phyloP scores from a whole-genome alignment of 306 rosid genomes.

The Vigna nakashimae region DNA sequence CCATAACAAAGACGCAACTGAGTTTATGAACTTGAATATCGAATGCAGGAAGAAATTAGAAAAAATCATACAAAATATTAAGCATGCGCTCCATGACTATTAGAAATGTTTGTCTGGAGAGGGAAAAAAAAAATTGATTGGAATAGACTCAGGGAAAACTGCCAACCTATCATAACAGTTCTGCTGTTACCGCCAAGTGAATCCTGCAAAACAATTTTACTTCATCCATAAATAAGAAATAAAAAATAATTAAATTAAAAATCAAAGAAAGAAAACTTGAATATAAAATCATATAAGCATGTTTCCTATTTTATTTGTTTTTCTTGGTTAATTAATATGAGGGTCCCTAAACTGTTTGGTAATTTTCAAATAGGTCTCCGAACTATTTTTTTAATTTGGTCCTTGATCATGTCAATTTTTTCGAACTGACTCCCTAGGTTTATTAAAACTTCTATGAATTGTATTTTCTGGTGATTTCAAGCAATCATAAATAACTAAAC shows the following conservation, averaged over 20 bases:
- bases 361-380: background rate
- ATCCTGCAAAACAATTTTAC: slow-evolving; percentile 71
- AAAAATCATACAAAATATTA: background rate
- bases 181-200: slow-evolving; percentile 99
- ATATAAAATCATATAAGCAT: slow-evolving; percentile 4
- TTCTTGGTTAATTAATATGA: background rate
- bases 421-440: too few species aligned
- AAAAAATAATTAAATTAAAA: background rate
- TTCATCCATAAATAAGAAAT: slow-evolving; percentile 28
- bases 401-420: too few species aligned
- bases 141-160: slow-evolving; percentile 24
- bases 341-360: background rate
- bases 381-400: too few species aligned
- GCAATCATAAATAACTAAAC: too few species aligned
- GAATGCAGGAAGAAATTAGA: slow-evolving; percentile 17
- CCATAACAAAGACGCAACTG: slow-evolving; percentile 15
- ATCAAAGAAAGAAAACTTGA: slow-evolving; percentile 28
- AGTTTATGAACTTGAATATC: slow-evolving; percentile 30
- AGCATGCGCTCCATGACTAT: slow-evolving; percentile 23
- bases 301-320: slow-evolving; percentile 27
- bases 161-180: slow-evolving; percentile 95
- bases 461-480: too few species aligned
- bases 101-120: slow-evolving; percentile 10
- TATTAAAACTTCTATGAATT: background rate
- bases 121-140: background rate